Percentiles rank a stretch among this genome's conserved stretches.
Evolutionary conservation across 768 basidiomycete species (phyloP).

Genomic region (Boletellus ananas): DNA sequence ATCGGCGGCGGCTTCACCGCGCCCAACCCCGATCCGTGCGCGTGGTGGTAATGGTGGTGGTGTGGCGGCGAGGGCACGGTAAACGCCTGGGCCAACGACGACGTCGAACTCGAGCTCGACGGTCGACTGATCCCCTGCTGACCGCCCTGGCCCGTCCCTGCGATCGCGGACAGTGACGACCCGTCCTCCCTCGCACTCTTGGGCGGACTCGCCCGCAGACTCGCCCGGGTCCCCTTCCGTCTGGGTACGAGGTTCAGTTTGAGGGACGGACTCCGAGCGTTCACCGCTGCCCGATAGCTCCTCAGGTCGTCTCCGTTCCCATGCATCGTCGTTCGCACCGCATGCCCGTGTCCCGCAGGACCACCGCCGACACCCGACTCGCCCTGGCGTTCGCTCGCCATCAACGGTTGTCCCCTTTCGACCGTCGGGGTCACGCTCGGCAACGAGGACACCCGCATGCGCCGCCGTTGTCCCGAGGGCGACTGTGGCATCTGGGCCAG

Average conservation of each 20-base stretch:
- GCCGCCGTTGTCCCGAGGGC: conserved; percentile 31
- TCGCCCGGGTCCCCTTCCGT: conserved; percentile 27
- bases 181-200: no score
- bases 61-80: conserved; percentile 17
- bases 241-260: conserved; percentile 52
- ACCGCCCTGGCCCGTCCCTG: conserved; percentile 7
- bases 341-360: conserved; percentile 3
- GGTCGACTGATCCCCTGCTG: conserved; percentile 32
- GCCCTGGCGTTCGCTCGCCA: conserved; percentile 17
- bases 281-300: conserved; percentile 71
- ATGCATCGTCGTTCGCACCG: conserved; percentile 41
- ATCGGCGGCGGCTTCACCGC: conserved; percentile 25
- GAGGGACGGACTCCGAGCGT: conserved; percentile 62
- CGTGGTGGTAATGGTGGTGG: neutral
- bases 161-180: no score
- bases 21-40: neutral
- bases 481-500: conserved; percentile 24
- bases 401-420: conserved; percentile 19
- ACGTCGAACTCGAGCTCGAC: conserved; percentile 36
- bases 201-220: conserved; percentile 16
- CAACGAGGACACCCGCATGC: conserved; percentile 61
- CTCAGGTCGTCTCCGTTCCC: conserved; percentile 57
- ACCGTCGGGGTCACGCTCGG: conserved; percentile 66
- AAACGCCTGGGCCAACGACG: conserved; percentile 42
- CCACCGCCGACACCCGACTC: conserved; percentile 12